A percentile compares a stretch with the other conserved stretches of the same genome.
Evolutionary conservation across 2,329 filamentous ascomycete genomes (phyloP).

Genomic region (Penicillium paneum): DNA sequence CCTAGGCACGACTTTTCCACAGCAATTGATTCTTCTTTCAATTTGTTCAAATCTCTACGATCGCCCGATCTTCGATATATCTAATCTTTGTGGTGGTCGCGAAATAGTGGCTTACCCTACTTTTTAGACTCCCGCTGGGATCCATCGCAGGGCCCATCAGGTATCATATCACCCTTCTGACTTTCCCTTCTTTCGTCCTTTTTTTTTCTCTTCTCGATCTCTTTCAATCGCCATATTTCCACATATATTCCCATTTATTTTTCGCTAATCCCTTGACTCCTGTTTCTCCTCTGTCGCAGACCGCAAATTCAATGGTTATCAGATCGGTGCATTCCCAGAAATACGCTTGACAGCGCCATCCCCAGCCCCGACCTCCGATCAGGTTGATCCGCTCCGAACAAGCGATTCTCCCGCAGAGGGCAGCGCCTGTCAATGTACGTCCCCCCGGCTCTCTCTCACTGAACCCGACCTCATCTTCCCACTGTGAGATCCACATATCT

Average conservation of each 20-base stretch:
- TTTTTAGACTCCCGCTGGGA: conserved; percentile 23
- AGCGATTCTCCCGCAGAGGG: conserved; percentile 35
- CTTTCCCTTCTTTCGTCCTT: conserved; percentile 1
- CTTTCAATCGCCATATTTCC: background rate
- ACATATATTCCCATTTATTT: background rate
- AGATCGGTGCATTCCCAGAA: conserved; percentile 33
- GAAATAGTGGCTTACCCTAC: conserved; percentile 11
- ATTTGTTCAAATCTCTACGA: conserved; percentile 5
- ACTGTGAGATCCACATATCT: conserved; percentile 30
- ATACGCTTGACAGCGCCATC: conserved; percentile 34
- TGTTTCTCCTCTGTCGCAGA: background rate
- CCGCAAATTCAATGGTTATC: conserved; percentile 13
- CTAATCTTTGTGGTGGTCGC: background rate
- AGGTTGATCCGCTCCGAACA: conserved; percentile 39
- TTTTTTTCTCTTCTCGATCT: conserved; percentile 2
- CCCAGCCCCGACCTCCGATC: conserved; percentile 31
- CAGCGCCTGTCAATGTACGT: conserved; percentile 21
- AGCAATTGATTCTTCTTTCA: conserved; percentile 10
- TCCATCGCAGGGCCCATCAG: conserved; percentile 22
- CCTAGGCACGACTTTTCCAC: background rate
- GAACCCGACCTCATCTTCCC: conserved; percentile 20
- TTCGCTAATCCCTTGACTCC: background rate
- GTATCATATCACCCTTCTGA: conserved; percentile 15
- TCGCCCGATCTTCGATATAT: conserved; percentile 4
- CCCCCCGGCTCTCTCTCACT: conserved; percentile 19